Evolutionary conservation across 805 yeast species (phyloP), one percentile per base, ranked within the genome.

Genomic region (Yarrowia sp.): DNA sequence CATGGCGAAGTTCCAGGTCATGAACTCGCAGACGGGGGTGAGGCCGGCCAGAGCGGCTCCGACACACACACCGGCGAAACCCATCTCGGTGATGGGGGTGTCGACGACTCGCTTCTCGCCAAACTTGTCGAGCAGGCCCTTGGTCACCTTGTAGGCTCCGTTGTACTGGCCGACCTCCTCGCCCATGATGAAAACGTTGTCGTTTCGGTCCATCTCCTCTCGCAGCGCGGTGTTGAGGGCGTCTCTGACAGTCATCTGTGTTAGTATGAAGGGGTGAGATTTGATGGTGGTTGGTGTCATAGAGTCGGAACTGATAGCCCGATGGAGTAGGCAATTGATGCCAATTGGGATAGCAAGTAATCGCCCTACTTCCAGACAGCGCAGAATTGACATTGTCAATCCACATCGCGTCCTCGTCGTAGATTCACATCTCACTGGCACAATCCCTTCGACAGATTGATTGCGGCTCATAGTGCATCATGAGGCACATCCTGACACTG

Each of bases 1-100:
- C 99, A 95, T 94, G 77, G 99, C 98, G 79, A 95, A 95, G 87
- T 95, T 95, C 84, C 94, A 92, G 32, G 98, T 94, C 99, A 95
- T 95, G 82, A 95, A 95, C 83, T 95, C 99, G 79, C 95, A 92
- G 75, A 95, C 87, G 74, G 99, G 99, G 82, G 91, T 92, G 79
- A 95, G 87, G 64, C 98, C 98, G 69, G 94, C 92, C 77, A 93
- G 86, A n/a, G 97, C 95, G 50, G 97, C 92, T 80, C 98, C 98
- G 56, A 91, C 96, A 75, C 97, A 89, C 73, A 93, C 82, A 77
- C 98, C 98, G 63, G 97, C 88, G 84, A 93, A 94, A 69, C 99
- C 99, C 95, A 95, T 94, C 83, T 95, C 99, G 69, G 99, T 95
- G 80, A 95, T 95, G 72, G 99, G 99, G 72, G 98, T 93, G 81